These are phyloP conservation scores for Phytopythium ostracodes DNA, from an alignment of 352 stramenopile genomes.

Conservation along the genomic window DNA sequence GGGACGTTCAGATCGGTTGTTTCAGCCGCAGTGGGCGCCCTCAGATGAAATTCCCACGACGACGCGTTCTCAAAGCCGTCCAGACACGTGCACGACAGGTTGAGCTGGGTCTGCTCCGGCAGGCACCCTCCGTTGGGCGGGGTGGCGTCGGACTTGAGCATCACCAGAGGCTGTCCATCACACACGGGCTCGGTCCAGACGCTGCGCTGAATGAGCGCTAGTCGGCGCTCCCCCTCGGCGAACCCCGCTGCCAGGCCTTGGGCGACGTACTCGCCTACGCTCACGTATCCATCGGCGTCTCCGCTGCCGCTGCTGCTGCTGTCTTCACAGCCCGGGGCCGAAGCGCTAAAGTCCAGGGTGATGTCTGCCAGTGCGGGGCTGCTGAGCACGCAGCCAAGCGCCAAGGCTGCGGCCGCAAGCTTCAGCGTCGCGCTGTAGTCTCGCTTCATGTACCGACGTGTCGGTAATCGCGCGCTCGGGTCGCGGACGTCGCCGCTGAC, in stretches of 20 bases:
- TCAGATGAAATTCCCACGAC: conserved; percentile 29
- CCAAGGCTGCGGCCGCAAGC: background rate
- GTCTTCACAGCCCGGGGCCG: background rate
- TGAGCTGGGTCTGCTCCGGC: conserved; percentile 22
- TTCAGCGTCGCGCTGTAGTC: background rate
- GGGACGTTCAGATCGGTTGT: background rate
- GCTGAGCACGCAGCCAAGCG: background rate
- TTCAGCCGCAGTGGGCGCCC: background rate
- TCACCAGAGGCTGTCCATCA: conserved; percentile 27
- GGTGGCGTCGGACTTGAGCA: conserved; percentile 25
- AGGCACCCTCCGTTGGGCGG: conserved; percentile 31
- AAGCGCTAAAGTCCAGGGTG: background rate
- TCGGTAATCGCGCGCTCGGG: conserved; percentile 5
- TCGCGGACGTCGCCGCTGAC: background rate
- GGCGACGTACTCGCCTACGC: conserved; percentile 22
- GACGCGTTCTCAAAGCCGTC: conserved; percentile 24
- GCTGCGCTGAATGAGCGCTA: conserved; percentile 27
- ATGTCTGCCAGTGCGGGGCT: background rate
- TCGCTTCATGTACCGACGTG: conserved; percentile 6
- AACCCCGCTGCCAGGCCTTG: conserved; percentile 28
- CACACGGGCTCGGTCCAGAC: conserved; percentile 33
- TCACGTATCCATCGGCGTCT: conserved; percentile 6
- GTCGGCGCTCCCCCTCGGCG: conserved; percentile 20
- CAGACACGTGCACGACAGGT: conserved; percentile 43
- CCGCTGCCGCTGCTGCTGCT: conserved; percentile 7